These are phyloP conservation scores for Colletotrichum sublineola DNA, from an alignment of 2,329 filamentous ascomycete genomes.

Conservation along the genomic window DNA sequence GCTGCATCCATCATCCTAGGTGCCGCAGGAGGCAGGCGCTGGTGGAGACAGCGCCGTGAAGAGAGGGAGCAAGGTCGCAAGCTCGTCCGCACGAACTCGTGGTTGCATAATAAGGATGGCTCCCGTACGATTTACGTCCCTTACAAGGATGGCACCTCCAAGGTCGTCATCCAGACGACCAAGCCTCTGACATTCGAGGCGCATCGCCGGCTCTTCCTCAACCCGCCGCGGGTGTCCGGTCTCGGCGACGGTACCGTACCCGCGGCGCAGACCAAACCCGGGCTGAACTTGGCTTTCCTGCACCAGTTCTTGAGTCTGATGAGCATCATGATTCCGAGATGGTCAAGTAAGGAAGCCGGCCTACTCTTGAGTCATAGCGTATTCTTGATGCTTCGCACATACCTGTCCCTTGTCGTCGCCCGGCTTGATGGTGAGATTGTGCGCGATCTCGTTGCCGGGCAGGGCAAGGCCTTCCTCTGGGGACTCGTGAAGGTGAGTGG, in stretches of 20 bases:
- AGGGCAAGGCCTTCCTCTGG: constrained; percentile 88
- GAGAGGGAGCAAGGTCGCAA: constrained; percentile 87
- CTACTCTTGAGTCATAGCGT: constrained; percentile 88
- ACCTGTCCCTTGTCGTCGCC: constrained; percentile 92
- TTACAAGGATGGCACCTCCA: constrained; percentile 87
- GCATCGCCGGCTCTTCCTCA: constrained; percentile 91
- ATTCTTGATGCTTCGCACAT: constrained; percentile 92
- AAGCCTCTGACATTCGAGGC: constrained; percentile 97
- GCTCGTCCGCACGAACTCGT: constrained; percentile 91
- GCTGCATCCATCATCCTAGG: constrained; percentile 82
- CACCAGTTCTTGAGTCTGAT: constrained; percentile 97
- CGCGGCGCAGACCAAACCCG: constrained; percentile 90
- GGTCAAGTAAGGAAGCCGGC: constrained; percentile 95
- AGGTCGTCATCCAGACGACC: constrained; percentile 90
- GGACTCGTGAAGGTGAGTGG: constrained; percentile 80
- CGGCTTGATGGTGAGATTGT: constrained; percentile 96
- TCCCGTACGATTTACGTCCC: constrained; percentile 95
- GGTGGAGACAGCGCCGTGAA: constrained; percentile 79
- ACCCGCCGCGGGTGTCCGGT: constrained; percentile 86
- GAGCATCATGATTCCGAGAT: constrained; percentile 97
- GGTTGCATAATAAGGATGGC: constrained; percentile 92
- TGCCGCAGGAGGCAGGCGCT: constrained; percentile 82
- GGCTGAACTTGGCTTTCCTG: constrained; percentile 93
- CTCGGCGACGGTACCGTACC: constrained; percentile 82
- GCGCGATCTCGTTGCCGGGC: constrained; percentile 93